Base-by-base conservation (phyloP, 176 grass and related monocot species). In the Melocanna baccifera region DNA sequence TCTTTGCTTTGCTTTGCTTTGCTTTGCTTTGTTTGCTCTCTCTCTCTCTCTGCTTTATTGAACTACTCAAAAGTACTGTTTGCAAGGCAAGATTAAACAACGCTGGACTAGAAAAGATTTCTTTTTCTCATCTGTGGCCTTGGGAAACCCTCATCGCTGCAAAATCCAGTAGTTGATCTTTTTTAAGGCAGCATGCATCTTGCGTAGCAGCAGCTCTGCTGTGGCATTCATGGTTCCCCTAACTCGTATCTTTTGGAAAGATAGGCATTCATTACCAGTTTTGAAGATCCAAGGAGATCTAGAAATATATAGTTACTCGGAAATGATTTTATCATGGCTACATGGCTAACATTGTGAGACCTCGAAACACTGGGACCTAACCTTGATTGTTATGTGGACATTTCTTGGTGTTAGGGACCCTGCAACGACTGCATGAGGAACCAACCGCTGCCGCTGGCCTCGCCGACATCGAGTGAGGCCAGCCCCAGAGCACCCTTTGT, bases 341-440 rank as follows among this genome's bases (percentile, higher is more conserved):
- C 41, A 72, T 80, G 25, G 50, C 46, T 71, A 63, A 20, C 13
- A 71, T 59, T 59, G 19, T 50, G 29, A 74, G 29, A 87, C 79
- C 39, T 79, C 71, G 52, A 74, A n/a, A 13, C 42, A 62, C 58
- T 81, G 78, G 70, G 37, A 26, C 74, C 70, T 68, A 58, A 62
- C 70, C 40, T 68, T 46, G 72, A 71, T 71, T 67, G 19, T 45
- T 71, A 71, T 86, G 71, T 53, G 79, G 1, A 37, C 37, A 77
- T 90, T 90, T 90, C 79, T 25, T 71, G 69, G 41, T 90, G 67
- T 74, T 75, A 97, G 95, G 81, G 88, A 79, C 81, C 90, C 77
- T 92, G 87, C 92, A 91, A 76, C 42, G 95, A 94, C 69, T 97
- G 90, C 88, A 83, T 86, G 81, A 91, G 95, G 82, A 92, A 73